Percentiles rank a stretch among this genome's conserved stretches.
Conservation (phyloP, 2,329 filamentous ascomycete species). For the Periconia sp. region DNA sequence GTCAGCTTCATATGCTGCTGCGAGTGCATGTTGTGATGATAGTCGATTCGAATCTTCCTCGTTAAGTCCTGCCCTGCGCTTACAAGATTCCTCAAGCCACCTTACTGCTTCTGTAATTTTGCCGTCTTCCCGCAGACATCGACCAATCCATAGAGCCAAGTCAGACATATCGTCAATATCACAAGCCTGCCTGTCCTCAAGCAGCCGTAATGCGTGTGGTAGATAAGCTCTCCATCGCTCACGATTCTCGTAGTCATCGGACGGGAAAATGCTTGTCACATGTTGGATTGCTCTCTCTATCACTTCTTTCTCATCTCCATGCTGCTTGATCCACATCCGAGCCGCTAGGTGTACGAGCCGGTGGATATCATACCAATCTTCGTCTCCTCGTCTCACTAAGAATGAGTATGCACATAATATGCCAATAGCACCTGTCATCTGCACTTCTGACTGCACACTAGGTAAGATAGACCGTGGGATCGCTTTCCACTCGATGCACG, state of each 20-base stretch:
- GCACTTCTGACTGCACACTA: background rate
- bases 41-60: conserved; percentile 8
- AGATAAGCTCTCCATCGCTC: conserved; percentile 15
- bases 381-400: conserved; percentile 1
- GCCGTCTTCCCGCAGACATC: conserved; percentile 8
- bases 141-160: conserved; percentile 4
- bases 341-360: conserved; percentile 13
- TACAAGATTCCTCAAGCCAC: conserved; percentile 6
- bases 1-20: conserved; percentile 9
- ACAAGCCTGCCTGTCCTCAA: conserved; percentile 6
- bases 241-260: conserved; percentile 11
- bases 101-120: conserved; percentile 6
- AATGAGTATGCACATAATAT: conserved; percentile 8
- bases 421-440: background rate
- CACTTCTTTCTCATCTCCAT: conserved; percentile 3
- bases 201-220: conserved; percentile 16
- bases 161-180: conserved; percentile 1
- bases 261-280: conserved; percentile 14
- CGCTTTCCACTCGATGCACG: background rate
- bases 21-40: conserved; percentile 9
- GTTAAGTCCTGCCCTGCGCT: conserved; percentile 1
- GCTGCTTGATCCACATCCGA: conserved; percentile 6
- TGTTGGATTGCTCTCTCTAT: conserved; percentile 7
- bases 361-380: conserved; percentile 13
- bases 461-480: background rate